Evolutionary conservation across 257 asterid species (phyloP), one percentile per base, ranked within the genome.

Genomic region (Misopates orontium): DNA sequence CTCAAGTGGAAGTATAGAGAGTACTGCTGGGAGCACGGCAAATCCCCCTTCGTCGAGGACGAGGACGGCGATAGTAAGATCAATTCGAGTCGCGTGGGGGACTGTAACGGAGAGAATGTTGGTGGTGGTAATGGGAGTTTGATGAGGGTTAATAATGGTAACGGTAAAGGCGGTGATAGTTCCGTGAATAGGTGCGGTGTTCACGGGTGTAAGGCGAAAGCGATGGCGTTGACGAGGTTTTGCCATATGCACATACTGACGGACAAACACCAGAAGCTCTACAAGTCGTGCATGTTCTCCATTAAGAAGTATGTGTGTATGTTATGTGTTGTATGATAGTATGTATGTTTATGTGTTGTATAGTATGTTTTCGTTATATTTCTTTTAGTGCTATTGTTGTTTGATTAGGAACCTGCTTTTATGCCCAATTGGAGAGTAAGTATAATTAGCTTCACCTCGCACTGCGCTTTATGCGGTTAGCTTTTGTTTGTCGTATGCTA

Each of bases 241-340:
- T 80, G 91, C 78, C 87, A 72, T 58, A 77, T 77, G 84, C 91
- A 84, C 72, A 77, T 79, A 59, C 48, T 82, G 60, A 80, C 83
- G 0, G 89, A 81, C 22, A 47, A 74, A 51, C 64, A 79, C 36
- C 88, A 87, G 79, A 77, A 76, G 75, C 84, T 83, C 32, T 83
- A 85, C 70, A 79, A 75, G 85, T 73, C 85, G 54, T 80, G 88
- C 81, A 77, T 56, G 62, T 87, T 61, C 69, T 41, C 80, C 44
- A 71, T 81, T 53, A 78, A 79, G 64, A 78, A 84, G 85, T 85
- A 67, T 48, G 64, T 45, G 13, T 32, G 42, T 4, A 9, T 36
- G 42, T 36, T 8, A 1, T 36, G 42, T 28, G 36, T 28, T 28
- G 42, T 36, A 36, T 5, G 10, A 8, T 36, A 36, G 7, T 2